Base-by-base conservation (phyloP, 345 rosid genomes). In the Lepidium sativum region DNA sequence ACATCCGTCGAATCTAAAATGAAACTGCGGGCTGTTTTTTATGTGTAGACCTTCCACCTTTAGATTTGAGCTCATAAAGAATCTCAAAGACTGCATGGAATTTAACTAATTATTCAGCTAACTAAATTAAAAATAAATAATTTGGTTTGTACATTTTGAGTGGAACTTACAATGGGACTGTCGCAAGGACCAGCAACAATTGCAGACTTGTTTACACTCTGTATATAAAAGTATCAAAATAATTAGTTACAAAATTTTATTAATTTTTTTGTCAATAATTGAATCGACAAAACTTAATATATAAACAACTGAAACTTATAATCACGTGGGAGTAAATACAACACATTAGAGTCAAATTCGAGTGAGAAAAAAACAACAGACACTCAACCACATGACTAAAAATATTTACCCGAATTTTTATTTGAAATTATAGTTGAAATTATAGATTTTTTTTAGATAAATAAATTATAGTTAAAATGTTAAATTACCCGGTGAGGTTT, bases 401-500 rank as follows among this genome's bases (percentile, higher is more conserved):
- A n/a, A n/a, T n/a, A n/a, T n/a, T n/a, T n/a, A n/a, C n/a, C n/a
- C n/a, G n/a, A n/a, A n/a, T n/a, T n/a, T n/a, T n/a, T n/a, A n/a
- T n/a, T n/a, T n/a, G n/a, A n/a, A n/a, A n/a, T n/a, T n/a, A n/a
- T n/a, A n/a, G n/a, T n/a, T n/a, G n/a, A n/a, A n/a, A n/a, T n/a
- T n/a, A n/a, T n/a, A n/a, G n/a, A n/a, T n/a, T n/a, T n/a, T n/a
- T n/a, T n/a, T n/a, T n/a, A n/a, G n/a, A n/a, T n/a, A n/a, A n/a
- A n/a, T n/a, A n/a, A n/a, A n/a, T n/a, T n/a, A n/a, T n/a, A n/a
- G n/a, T n/a, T n/a, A n/a, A n/a, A n/a, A n/a, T n/a, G n/a, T n/a
- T n/a, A n/a, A n/a, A n/a, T n/a, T 77, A 92, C 98, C 84, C 79
- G 83, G 85, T 95, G 99, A 35, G 97, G 95, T 80, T 95, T 95